A percentile compares a stretch with the other conserved stretches of the same genome.
Conservation (phyloP, 257 asterid genomes). For the Nyctanthes arbortristis region DNA sequence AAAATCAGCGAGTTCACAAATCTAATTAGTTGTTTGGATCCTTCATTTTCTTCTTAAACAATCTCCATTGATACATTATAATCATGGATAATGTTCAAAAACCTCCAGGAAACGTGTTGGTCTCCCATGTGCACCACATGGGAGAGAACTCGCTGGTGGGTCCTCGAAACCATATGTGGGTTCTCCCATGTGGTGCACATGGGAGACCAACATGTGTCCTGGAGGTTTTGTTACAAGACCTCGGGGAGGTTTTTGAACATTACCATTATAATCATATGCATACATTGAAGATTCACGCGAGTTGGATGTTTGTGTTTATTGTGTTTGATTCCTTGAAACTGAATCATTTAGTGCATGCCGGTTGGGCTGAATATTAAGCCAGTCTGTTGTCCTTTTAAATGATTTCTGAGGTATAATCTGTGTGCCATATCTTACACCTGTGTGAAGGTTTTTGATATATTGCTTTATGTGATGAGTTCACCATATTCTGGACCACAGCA, state of each 20-base stretch:
- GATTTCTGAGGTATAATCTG: neutral
- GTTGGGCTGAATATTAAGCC: neutral
- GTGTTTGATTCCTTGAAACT: neutral
- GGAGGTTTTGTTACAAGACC: too few species aligned
- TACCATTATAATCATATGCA: too few species aligned
- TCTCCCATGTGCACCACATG: too few species aligned
- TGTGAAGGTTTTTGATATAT: neutral
- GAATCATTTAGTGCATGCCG: neutral
- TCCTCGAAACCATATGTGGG: too few species aligned
- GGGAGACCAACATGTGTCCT: too few species aligned
- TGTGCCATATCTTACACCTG: neutral
- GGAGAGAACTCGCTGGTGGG: too few species aligned
- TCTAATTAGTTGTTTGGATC: neutral
- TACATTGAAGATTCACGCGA: neutral
- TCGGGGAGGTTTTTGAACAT: too few species aligned
- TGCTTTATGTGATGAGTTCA: neutral
- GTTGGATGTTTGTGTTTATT: neutral
- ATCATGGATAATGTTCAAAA: too few species aligned
- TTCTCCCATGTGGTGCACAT: too few species aligned
- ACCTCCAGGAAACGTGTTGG: too few species aligned
- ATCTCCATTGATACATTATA: neutral
- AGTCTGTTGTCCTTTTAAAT: neutral
- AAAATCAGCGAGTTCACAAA: neutral
- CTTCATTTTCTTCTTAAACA: neutral
- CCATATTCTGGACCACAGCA: constrained; percentile 34